These are phyloP conservation scores for Tylopilus intermedius DNA, from an alignment of 768 basidiomycete species.

Conservation along the genomic window DNA sequence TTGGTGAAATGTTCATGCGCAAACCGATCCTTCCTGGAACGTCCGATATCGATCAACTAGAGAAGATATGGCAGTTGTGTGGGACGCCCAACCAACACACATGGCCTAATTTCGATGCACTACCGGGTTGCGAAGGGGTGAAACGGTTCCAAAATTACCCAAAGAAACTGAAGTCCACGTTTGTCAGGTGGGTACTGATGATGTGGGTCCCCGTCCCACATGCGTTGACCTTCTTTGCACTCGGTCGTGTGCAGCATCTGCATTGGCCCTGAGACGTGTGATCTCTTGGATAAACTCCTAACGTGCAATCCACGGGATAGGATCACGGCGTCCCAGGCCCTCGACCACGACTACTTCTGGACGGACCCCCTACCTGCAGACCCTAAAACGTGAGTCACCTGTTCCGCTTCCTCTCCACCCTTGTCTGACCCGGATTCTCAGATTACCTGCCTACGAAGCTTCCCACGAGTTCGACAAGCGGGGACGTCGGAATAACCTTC, in stretches of 20 bases:
- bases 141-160: conserved; percentile 53
- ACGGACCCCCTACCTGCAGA: conserved; percentile 82
- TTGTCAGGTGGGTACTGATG: conserved; percentile 50
- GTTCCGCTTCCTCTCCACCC: background rate
- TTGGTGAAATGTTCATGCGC: conserved; percentile 94
- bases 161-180: conserved; percentile 53
- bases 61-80: conserved; percentile 85
- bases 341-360: conserved; percentile 96
- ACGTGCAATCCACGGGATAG: conserved; percentile 79
- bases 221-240: background rate
- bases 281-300: conserved; percentile 78
- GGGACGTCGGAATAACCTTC: conserved; percentile 46
- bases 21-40: conserved; percentile 83
- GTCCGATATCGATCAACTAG: conserved; percentile 87
- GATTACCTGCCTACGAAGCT: conserved; percentile 72
- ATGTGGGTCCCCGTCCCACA: background rate
- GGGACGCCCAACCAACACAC: conserved; percentile 80
- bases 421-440: conserved; percentile 22
- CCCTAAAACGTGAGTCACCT: conserved; percentile 60
- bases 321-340: conserved; percentile 78
- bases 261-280: conserved; percentile 67
- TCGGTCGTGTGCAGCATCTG: conserved; percentile 34
- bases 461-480: conserved; percentile 82
- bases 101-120: conserved; percentile 71
- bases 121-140: conserved; percentile 79